Base-by-base conservation (phyloP, 257 asterid species). In the Forsythia suspensa region DNA sequence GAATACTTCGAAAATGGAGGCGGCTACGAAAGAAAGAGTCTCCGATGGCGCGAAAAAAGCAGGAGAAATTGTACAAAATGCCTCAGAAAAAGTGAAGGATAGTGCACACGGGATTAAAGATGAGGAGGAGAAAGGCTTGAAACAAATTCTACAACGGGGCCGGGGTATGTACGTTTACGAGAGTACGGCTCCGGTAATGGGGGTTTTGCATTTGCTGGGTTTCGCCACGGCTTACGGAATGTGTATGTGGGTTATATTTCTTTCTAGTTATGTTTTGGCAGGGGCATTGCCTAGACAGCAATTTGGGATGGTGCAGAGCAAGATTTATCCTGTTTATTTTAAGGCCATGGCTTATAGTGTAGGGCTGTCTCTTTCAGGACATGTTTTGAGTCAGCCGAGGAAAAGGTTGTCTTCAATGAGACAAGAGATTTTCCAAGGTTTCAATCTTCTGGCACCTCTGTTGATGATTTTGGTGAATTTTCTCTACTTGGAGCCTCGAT, bases 241-340 rank as follows among this genome's bases (percentile, higher is more conserved):
- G 86, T 84, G 92, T 41, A 55, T 87, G 76, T 94, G 98, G 97
- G 86, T 92, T 1, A 88, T 95, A 1, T 94, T 94, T 46, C 83
- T 84, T 3, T 92, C 98, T 71, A 95, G 97, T 74, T 85, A 88
- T 73, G 89, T 93, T 1, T 46, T 91, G 72, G 93, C 98, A 0
- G 75, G 78, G 38, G 89, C 88, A 6, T 29, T 95, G 90, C 90
- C 97, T 0, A 85, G 91, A 85, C 91, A 87, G 10, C 99, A 91
- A 82, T 93, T 91, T 77, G 96, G 88, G 0, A 21, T 85, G 75
- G 89, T 88, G 70, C 99, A 95, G 81, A 91, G 93, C 80, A 91
- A 85, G 91, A 83, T 93, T 2, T 95, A 93, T 75, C 97, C 92
- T 0, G 87, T 84, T 61, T 95, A 95, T 77, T 95, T 95, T 70